phyloP scores from a whole-genome alignment of 441 rosid genomes.

The Populus trichocarpa region DNA sequence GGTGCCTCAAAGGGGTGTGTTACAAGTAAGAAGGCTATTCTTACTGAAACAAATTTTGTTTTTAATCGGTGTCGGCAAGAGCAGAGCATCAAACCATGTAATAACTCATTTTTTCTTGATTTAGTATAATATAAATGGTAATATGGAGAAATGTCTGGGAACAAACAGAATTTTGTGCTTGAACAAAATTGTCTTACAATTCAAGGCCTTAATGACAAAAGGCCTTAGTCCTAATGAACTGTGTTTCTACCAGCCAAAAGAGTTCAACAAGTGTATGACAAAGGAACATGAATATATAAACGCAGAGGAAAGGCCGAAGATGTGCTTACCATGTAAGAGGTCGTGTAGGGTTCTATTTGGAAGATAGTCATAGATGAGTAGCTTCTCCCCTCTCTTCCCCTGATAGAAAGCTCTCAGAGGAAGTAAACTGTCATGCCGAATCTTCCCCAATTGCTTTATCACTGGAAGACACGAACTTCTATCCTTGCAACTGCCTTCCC shows the following conservation, averaged over 20 bases:
- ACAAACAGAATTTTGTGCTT: background rate
- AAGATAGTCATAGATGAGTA: slow-evolving; percentile 87
- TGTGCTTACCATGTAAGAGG: slow-evolving; percentile 67
- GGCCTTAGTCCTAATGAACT: background rate
- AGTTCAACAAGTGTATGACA: background rate
- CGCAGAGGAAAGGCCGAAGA: background rate
- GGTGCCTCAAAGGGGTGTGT: too few species aligned
- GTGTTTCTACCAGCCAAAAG: background rate
- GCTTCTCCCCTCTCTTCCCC: slow-evolving; percentile 95
- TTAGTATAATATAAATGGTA: background rate
- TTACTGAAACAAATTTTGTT: too few species aligned
- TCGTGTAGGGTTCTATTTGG: slow-evolving; percentile 75
- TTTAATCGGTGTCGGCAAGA: background rate
- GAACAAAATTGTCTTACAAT: background rate
- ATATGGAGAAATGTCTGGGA: background rate
- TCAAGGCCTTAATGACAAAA: background rate
- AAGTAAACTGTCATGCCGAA: slow-evolving; percentile 83
- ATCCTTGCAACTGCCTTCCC: slow-evolving; percentile 94
- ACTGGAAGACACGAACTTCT: slow-evolving; percentile 63
- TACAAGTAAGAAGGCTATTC: background rate
- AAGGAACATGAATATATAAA: background rate
- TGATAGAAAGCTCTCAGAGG: slow-evolving; percentile 94
- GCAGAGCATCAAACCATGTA: background rate
- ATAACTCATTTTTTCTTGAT: background rate
- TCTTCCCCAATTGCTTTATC: slow-evolving; percentile 69